Conservation (phyloP, 768 basidiomycete genomes). For the Artomyces pyxidatus region DNA sequence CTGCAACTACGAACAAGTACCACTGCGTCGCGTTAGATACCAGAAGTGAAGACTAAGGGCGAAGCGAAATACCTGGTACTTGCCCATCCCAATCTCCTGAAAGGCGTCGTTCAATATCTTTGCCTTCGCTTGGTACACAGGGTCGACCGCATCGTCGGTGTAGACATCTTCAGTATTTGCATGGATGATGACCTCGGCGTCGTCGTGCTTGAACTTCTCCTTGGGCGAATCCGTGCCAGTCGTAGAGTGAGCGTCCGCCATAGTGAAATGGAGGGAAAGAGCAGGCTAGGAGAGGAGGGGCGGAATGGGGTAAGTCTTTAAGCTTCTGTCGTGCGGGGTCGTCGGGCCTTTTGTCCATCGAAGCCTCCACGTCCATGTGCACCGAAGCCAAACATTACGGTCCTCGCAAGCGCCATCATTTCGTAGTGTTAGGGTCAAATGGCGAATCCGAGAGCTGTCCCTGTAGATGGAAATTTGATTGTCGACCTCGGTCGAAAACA, state of each 20-base stretch:
- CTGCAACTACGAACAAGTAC: neutral
- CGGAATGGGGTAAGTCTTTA: neutral
- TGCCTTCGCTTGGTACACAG: slow-evolving; percentile 43
- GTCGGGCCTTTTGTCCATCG: too few relatives aligned
- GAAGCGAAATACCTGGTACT: slow-evolving; percentile 51
- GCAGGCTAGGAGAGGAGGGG: neutral
- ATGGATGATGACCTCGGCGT: neutral
- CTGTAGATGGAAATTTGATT: too few relatives aligned
- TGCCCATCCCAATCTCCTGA: slow-evolving; percentile 50
- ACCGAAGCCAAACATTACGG: too few relatives aligned
- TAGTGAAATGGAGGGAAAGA: neutral
- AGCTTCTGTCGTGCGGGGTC: too few relatives aligned
- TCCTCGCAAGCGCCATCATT: too few relatives aligned
- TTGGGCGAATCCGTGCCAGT: neutral
- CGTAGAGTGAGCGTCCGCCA: neutral
- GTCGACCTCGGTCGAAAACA: too few relatives aligned
- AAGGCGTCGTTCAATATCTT: slow-evolving; percentile 37
- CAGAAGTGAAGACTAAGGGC: slow-evolving; percentile 6
- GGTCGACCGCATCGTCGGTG: slow-evolving; percentile 24
- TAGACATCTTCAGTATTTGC: slow-evolving; percentile 5
- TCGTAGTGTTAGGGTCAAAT: too few relatives aligned
- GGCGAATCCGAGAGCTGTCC: too few relatives aligned
- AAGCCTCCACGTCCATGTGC: too few relatives aligned
- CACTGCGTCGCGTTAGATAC: neutral
- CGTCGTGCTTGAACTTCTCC: neutral